Base-by-base conservation (phyloP, 768 basidiomycete genomes). In the Thelephora aurantiotincta region DNA sequence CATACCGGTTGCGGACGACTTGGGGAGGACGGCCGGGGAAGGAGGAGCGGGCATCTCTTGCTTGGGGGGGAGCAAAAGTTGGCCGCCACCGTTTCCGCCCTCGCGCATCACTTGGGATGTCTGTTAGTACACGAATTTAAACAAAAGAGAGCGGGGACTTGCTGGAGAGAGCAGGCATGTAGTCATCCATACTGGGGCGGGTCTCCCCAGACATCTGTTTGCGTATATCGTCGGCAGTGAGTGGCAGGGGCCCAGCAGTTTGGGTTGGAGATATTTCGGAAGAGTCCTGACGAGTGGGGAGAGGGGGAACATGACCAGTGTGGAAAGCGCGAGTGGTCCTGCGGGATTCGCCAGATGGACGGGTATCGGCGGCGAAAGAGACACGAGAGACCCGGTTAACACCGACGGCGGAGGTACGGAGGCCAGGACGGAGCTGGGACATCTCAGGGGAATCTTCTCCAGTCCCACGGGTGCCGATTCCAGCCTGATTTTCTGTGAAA, bases 161-260 rank as follows among this genome's bases (percentile, higher is more conserved):
- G 84, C 82, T 65, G 47, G 69, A 71, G 43, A 87, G 65, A 13
- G 85, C 85, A 2, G 83, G 81, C 66, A 80, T 70, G 13, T 84
- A 68, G 23, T 78, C 80, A 26, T 78, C 80, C 44, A 68, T 52
- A 51, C 70, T 63, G 6, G 66, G 60, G 42, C 68, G 64, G 1
- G 67, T 47, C 14, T 60, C 56, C 33, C 65, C 67, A 33, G 65
- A 62, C 51, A 82, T 70, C 41, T 71, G 65, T 2, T 74, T 70
- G 11, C 66, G 61, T 48, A 85, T 85, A 54, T 81, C 82, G 20
- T 82, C 82, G 0, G 73, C 61, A 0, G 73, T 79, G 33, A 74
- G 60, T 9, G 65, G 57, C 35, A 67, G 52, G 5, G 72, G 60
- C 35, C 72, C 72, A 22, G 49, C 47, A 7, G 67, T 60, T 48